Base-by-base conservation (phyloP, 257 asterid genomes). In the Henckelia pumila region DNA sequence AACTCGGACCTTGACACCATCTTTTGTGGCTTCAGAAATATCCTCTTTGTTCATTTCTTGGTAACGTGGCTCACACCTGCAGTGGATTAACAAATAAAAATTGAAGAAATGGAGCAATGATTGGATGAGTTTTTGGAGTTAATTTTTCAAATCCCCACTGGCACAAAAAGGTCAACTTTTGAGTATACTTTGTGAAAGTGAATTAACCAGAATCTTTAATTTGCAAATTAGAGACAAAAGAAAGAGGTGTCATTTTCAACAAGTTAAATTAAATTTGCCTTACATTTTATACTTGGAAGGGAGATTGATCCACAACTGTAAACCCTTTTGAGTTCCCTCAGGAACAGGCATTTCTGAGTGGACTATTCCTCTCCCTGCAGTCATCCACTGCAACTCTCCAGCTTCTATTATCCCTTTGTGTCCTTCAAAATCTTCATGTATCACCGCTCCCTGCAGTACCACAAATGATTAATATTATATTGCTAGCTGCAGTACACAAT, bases 311-410 rank as follows among this genome's bases (percentile, higher is more conserved):
- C 99, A 93, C 56, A 93, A 71, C 35, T 90, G 98, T 10, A 93
- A 78, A 32, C 98, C 97, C 64, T 76, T 81, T 68, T 88, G 89
- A 73, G 95, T 90, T 7, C 98, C 97, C 56, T 83, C 69, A 2
- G 85, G 70, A 2, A 92, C 88, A 74, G 97, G 95, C 94, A 88
- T 84, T 80, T 90, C 97, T 33, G 98, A 93, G 83, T 93, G 98
- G 76, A 93, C 92, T 35, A 93, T 90, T 23, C 98, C 98, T 76
- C 86, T 83, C 22, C 98, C 98, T 10, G 98, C 98, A 65, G 94
- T 90, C 98, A 93, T 90, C 98, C 98, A 93, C 63, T 93, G 98
- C 63, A 93, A 53, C 37, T 90, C 98, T 50, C 98, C 98, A 5
- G 89, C 87, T 74, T 82, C 84, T 26, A 93, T 86, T 19, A 76